Evolutionary conservation across 371 early-diverging fungal species (phyloP), one percentile per base, ranked within the genome.

Genomic region (Fennellomyces sp.): DNA sequence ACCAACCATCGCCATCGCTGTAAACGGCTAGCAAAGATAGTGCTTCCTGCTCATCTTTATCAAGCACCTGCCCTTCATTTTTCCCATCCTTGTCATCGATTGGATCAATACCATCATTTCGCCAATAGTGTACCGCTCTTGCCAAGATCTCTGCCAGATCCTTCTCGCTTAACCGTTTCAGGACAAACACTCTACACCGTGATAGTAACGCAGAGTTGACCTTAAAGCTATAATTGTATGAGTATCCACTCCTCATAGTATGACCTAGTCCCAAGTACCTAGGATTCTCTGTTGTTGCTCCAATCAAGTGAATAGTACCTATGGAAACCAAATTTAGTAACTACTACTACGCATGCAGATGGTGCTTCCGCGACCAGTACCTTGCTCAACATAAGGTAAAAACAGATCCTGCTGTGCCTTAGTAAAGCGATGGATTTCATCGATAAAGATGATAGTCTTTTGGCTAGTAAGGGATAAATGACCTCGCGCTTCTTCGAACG

Each of bases 251-350:
- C 15, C 17, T 23, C 13, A 56, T 26, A 27, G 15, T 10, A 31
- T 19, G 19, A 30, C 30, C 12, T 56, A 4, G 21, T 17, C 35
- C 5, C n/a, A n/a, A 10, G 19, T 68, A 75, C 78, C 92, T 92
- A 2, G 96, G 96, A 59, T 95, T 95, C 58, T 95, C 96, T 2
- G 95, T 95, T 0, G 94, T 95, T 0, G 94, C 94, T 5, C 92
- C 94, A 28, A 95, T 87, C 8, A 94, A 66, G 19, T 84, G 84
- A 45, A 92, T 85, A 2, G 84, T 83, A n/a, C n/a, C n/a, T n/a
- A n/a, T n/a, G n/a, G n/a, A n/a, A n/a, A n/a, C n/a, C n/a, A n/a
- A n/a, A n/a, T n/a, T n/a, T n/a, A n/a, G n/a, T n/a, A n/a, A n/a
- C n/a, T n/a, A n/a, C n/a, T n/a, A n/a, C n/a, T n/a, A n/a, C n/a